These are phyloP conservation scores for Phytopythium chamaehyphon DNA, from an alignment of 352 stramenopile species.

Conservation along the genomic window DNA sequence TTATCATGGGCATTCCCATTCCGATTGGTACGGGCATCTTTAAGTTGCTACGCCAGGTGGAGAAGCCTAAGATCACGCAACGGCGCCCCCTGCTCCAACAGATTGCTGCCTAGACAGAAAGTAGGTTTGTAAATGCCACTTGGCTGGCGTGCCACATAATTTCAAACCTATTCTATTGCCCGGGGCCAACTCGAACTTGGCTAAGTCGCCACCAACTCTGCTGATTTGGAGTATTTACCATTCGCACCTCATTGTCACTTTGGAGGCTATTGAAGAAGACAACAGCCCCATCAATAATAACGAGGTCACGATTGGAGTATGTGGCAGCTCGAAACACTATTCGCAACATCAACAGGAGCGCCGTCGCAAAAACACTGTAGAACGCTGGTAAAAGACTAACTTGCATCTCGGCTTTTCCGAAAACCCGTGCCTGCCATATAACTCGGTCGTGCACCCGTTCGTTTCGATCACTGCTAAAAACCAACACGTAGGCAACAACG, in stretches of 20 bases:
- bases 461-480: conserved; percentile 5
- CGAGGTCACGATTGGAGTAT: conserved; percentile 10
- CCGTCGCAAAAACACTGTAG: conserved; percentile 13
- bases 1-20: conserved; percentile 99
- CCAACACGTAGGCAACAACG: conserved; percentile 6
- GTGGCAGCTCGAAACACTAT: conserved; percentile 18
- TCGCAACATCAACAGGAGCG: conserved; percentile 14
- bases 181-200: no score
- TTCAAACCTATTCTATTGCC: no score
- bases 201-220: no score
- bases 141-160: no score
- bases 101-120: background rate
- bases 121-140: background rate
- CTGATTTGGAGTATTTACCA: background rate
- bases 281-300: conserved; percentile 20
- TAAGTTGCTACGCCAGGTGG: conserved; percentile 90
- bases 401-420: background rate
- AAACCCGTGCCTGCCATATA: conserved; percentile 1
- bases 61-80: conserved; percentile 67
- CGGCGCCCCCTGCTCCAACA: conserved; percentile 45
- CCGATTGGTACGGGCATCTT: conserved; percentile 98
- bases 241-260: background rate
- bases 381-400: conserved; percentile 21
- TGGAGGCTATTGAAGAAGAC: conserved; percentile 14
- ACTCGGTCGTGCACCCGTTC: conserved; percentile 13